phyloP scores from a whole-genome alignment of 768 basidiomycete genomes.

The Candolleomyces eurysporus region DNA sequence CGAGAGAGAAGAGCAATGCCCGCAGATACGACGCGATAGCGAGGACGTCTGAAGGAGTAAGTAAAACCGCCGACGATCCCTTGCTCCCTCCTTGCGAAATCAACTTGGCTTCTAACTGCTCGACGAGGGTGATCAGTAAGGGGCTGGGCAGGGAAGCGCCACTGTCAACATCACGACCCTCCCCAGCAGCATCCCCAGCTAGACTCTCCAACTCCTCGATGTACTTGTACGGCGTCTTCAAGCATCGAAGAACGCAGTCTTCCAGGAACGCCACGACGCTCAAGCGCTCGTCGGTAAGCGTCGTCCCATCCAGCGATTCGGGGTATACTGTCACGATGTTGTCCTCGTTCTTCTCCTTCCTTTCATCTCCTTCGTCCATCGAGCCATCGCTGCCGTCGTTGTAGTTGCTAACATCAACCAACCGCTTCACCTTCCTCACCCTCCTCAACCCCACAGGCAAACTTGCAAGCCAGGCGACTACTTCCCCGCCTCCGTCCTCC shows the following conservation, averaged over 20 bases:
- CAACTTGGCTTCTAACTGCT: conserved; percentile 74
- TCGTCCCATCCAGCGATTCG: conserved; percentile 59
- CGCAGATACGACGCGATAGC: conserved; percentile 64
- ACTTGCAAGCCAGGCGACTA: conserved; percentile 4
- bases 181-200: background rate
- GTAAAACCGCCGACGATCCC: conserved; percentile 33
- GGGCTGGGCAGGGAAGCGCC: conserved; percentile 53
- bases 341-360: background rate
- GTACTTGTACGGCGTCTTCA: conserved; percentile 84
- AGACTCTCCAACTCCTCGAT: conserved; percentile 58
- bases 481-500: conserved; percentile 5
- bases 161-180: background rate
- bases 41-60: conserved; percentile 61
- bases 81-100: conserved; percentile 9
- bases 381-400: background rate
- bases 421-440: conserved; percentile 5
- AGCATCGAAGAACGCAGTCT: conserved; percentile 78
- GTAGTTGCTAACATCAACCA: background rate
- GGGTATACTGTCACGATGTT: conserved; percentile 5
- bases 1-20: conserved; percentile 57
- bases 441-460: conserved; percentile 3
- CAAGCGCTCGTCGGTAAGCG: conserved; percentile 54
- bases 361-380: background rate
- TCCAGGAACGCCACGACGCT: conserved; percentile 72
- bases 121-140: conserved; percentile 74